phyloP scores from a whole-genome alignment of 305 asterid genomes.

The Fraxinus sp. region DNA sequence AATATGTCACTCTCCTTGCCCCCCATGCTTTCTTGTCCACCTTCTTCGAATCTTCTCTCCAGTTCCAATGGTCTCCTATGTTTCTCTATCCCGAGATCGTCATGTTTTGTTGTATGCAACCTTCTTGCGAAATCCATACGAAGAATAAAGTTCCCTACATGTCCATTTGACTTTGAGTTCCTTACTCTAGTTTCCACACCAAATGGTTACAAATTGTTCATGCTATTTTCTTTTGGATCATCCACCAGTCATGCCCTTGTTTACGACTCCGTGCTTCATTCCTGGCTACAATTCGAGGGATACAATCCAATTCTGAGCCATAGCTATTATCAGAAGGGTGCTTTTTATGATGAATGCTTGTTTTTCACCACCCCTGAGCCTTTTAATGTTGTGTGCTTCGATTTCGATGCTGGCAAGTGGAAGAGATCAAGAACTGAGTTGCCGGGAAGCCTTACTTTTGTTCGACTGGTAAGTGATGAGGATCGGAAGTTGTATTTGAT shows the following conservation, averaged over 20 bases:
- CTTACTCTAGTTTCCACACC: conserved; percentile 37
- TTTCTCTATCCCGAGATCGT: conserved; percentile 35
- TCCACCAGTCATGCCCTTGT: conserved; percentile 32
- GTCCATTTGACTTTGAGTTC: conserved; percentile 43
- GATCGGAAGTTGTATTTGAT: conserved; percentile 42
- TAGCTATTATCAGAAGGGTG: conserved; percentile 49
- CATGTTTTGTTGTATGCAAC: conserved; percentile 45
- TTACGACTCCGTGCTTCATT: conserved; percentile 33
- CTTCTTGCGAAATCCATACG: conserved; percentile 39
- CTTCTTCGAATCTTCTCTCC: conserved; percentile 35
- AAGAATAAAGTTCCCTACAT: conserved; percentile 42
- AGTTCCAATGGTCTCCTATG: conserved; percentile 60
- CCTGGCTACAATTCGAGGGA: conserved; percentile 41
- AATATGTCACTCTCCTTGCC: conserved; percentile 35
- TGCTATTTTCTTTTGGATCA: conserved; percentile 40
- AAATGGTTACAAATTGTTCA: conserved; percentile 40
- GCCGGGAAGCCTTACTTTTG: conserved; percentile 47
- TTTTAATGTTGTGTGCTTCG: conserved; percentile 30
- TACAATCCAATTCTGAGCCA: conserved; percentile 28
- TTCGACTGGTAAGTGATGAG: conserved; percentile 45
- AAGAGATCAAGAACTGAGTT: conserved; percentile 20
- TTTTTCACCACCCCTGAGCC: conserved; percentile 61
- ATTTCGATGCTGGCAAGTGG: conserved; percentile 49
- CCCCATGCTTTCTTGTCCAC: conserved; percentile 26
- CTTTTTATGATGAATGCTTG: conserved; percentile 28